A percentile compares a stretch with the other conserved stretches of the same genome.
These are phyloP conservation scores for Polysphondylium violaceum DNA, from an alignment of 78 protist genomes.

Conservation along the genomic window DNA sequence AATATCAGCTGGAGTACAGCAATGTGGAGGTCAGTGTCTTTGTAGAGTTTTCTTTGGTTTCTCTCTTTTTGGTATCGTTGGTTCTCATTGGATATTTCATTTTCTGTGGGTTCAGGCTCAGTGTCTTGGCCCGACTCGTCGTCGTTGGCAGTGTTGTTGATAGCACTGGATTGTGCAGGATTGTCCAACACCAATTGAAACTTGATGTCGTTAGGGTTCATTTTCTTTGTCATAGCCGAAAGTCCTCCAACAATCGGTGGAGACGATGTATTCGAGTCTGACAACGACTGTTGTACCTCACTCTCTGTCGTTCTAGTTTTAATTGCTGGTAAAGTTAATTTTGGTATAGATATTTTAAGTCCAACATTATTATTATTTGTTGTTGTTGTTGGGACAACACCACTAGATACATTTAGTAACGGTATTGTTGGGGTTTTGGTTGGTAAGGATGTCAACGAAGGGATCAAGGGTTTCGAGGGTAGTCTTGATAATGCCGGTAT, in stretches of 20 bases:
- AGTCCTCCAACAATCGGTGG: constrained; percentile 33
- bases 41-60: constrained; percentile 77
- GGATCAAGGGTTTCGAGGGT: no score
- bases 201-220: constrained; percentile 69
- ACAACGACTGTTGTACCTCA: background rate
- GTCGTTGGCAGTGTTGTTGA: background rate
- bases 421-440: background rate
- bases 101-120: constrained; percentile 46
- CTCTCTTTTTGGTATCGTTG: constrained; percentile 64
- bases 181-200: constrained; percentile 71
- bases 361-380: background rate
- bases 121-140: background rate
- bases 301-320: constrained; percentile 17
- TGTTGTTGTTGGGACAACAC: background rate
- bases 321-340: constrained; percentile 37
- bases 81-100: constrained; percentile 27
- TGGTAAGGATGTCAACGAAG: background rate
- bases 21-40: constrained; percentile 78
- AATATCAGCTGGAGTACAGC: constrained; percentile 73
- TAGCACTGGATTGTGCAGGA: constrained; percentile 26
- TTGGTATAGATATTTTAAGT: constrained; percentile 15
- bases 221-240: constrained; percentile 57
- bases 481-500: no score
- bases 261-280: background rate
- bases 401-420: constrained; percentile 8